phyloP scores from a whole-genome alignment of 768 basidiomycete genomes.

The Podaxis sp. region DNA sequence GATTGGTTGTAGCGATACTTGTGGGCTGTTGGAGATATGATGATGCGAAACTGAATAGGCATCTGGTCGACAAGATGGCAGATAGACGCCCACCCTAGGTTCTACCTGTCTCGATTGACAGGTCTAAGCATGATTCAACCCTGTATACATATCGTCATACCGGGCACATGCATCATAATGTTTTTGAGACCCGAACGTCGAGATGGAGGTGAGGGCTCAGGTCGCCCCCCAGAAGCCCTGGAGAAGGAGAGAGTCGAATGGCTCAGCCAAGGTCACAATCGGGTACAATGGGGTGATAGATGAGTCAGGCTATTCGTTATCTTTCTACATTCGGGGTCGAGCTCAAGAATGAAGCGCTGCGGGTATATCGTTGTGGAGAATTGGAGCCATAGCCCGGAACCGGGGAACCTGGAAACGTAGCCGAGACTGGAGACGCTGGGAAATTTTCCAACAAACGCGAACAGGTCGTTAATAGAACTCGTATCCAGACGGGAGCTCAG shows the following conservation, averaged over 20 bases:
- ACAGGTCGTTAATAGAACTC: neutral
- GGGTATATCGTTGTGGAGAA: neutral
- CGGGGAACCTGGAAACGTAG: neutral
- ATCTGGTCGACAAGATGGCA: constrained; percentile 7
- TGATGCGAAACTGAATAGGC: constrained; percentile 2
- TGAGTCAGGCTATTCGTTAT: neutral
- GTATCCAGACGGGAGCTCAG: neutral
- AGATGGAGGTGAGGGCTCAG: neutral
- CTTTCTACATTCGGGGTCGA: neutral
- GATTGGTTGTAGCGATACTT: neutral
- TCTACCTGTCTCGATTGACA: constrained; percentile 3
- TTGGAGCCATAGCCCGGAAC: too few species aligned
- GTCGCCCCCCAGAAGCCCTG: too few species aligned
- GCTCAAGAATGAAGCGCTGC: neutral
- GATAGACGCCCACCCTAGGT: neutral
- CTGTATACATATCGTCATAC: constrained; percentile 8
- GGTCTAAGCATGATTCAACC: neutral
- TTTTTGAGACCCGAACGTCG: neutral
- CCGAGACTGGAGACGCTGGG: neutral
- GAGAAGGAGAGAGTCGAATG: neutral
- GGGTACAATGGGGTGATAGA: neutral
- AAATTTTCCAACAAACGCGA: neutral
- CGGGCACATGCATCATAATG: neutral
- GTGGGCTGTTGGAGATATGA: neutral
- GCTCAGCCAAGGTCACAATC: neutral